Conservation (phyloP, 2,329 filamentous ascomycete genomes). For the Pseudocercospora ulei region DNA sequence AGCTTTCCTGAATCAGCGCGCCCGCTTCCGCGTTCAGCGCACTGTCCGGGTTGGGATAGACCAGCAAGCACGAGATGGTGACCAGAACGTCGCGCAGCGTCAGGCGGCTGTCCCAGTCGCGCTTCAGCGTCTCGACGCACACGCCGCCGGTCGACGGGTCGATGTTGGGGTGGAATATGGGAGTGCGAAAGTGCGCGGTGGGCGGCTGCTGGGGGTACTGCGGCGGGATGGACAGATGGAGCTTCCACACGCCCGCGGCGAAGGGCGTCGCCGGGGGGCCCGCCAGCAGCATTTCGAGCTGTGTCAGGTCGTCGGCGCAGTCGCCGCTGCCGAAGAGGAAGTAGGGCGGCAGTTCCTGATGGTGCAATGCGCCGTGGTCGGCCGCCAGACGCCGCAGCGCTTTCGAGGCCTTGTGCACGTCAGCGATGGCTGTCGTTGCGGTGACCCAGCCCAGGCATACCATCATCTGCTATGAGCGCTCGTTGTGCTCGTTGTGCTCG, state of each 20-base stretch:
- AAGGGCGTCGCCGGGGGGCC: slow-evolving; percentile 54
- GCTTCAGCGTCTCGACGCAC: slow-evolving; percentile 56
- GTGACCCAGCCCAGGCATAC: too few relatives aligned
- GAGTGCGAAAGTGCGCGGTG: slow-evolving; percentile 52
- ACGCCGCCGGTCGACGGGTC: slow-evolving; percentile 53
- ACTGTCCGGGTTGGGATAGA: slow-evolving; percentile 55
- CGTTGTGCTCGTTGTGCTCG: too few relatives aligned
- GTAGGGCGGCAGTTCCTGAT: slow-evolving; percentile 49
- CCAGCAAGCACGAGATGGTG: slow-evolving; percentile 53
- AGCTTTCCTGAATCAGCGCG: slow-evolving; percentile 50
- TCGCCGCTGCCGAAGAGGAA: slow-evolving; percentile 45
- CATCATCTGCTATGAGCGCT: too few relatives aligned
- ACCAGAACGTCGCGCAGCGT: slow-evolving; percentile 51
- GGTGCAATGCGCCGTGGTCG: slow-evolving; percentile 51
- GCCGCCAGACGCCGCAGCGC: slow-evolving; percentile 50
- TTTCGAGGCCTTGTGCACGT: slow-evolving; percentile 45
- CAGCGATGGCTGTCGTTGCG: too few relatives aligned
- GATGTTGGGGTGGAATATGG: slow-evolving; percentile 57
- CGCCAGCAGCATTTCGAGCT: slow-evolving; percentile 49
- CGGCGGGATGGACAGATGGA: slow-evolving; percentile 51
- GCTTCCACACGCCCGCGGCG: slow-evolving; percentile 48
- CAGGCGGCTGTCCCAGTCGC: slow-evolving; percentile 51
- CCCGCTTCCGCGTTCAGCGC: slow-evolving; percentile 54
- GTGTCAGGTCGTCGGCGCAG: slow-evolving; percentile 47
- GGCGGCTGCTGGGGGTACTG: slow-evolving; percentile 47